These are phyloP conservation scores for Flaveria bidentis DNA, from an alignment of 129 eudicot genomes.

Conservation along the genomic window DNA sequence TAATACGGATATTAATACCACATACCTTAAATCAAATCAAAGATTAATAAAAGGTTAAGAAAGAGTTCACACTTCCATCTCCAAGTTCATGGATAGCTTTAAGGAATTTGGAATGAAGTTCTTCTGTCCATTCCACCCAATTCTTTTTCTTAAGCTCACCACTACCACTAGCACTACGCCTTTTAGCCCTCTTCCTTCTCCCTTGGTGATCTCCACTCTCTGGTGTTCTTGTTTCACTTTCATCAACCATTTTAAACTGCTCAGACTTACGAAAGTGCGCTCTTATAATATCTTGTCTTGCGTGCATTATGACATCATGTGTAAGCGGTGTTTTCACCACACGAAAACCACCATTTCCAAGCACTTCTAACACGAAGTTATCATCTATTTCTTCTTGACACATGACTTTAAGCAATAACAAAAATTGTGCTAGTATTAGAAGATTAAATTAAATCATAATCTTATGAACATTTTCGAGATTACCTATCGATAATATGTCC, in stretches of 20 bases:
- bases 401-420: slow-evolving; percentile 23
- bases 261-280: slow-evolving; percentile 10
- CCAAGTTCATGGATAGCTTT: slow-evolving; percentile 11
- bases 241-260: background rate
- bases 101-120: slow-evolving; percentile 29
- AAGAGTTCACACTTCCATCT: slow-evolving; percentile 30
- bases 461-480: background rate
- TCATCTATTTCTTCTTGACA: slow-evolving; percentile 11
- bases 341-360: slow-evolving; percentile 30
- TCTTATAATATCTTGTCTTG: slow-evolving; percentile 23
- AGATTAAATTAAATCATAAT: background rate
- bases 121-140: slow-evolving; percentile 27
- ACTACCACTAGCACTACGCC: background rate
- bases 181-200: background rate
- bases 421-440: background rate
- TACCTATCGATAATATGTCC: slow-evolving; percentile 35
- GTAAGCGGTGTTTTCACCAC: slow-evolving; percentile 18
- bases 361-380: slow-evolving; percentile 10
- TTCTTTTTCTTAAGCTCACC: background rate
- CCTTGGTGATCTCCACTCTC: background rate
- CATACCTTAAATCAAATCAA: background rate
- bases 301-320: background rate
- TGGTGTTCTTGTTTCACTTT: background rate
- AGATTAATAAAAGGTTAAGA: background rate
- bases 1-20: background rate